phyloP scores from a whole-genome alignment of 129 eudicot genomes.

The Heracleum sosnowskyi region DNA sequence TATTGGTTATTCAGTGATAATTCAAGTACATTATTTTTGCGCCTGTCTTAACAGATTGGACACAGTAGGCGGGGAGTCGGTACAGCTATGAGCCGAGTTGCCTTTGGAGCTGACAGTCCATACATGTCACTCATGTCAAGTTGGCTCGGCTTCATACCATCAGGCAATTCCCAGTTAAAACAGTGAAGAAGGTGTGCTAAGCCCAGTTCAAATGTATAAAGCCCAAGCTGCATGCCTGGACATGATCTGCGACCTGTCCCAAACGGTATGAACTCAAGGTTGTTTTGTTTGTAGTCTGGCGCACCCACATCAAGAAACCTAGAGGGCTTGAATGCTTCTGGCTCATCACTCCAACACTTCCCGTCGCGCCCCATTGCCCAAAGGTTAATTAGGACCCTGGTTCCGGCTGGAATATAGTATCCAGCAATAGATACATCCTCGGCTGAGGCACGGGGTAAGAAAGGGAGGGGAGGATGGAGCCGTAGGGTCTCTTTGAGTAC shows the following conservation, averaged over 20 bases:
- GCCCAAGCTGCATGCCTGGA: slow-evolving; percentile 84
- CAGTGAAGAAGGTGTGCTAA: slow-evolving; percentile 70
- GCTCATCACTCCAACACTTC: slow-evolving; percentile 51
- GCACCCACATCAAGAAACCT: slow-evolving; percentile 48
- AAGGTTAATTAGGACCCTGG: slow-evolving; percentile 60
- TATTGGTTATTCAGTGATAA: too few species aligned
- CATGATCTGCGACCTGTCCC: slow-evolving; percentile 89
- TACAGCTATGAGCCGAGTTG: slow-evolving; percentile 59
- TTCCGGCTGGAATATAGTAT: slow-evolving; percentile 52
- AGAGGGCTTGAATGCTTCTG: slow-evolving; percentile 48
- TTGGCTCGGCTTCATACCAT: slow-evolving; percentile 82
- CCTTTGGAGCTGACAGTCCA: slow-evolving; percentile 77
- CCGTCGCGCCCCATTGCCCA: slow-evolving; percentile 54
- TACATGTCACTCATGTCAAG: slow-evolving; percentile 62
- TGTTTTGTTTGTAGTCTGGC: slow-evolving; percentile 63
- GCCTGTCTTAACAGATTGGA: slow-evolving; percentile 27
- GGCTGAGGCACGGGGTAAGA: slow-evolving; percentile 63
- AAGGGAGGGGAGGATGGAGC: slow-evolving; percentile 85
- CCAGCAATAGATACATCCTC: slow-evolving; percentile 52
- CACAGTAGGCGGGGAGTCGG: slow-evolving; percentile 58
- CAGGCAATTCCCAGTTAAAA: slow-evolving; percentile 70
- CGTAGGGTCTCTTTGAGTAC: slow-evolving; percentile 58
- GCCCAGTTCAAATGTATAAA: slow-evolving; percentile 55
- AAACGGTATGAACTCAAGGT: slow-evolving; percentile 67
- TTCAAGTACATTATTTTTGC: too few species aligned